Percentiles rank a stretch among this genome's conserved stretches.
Conservation (phyloP, 2,329 filamentous ascomycete species). For the Blastomyces gilchristii region DNA sequence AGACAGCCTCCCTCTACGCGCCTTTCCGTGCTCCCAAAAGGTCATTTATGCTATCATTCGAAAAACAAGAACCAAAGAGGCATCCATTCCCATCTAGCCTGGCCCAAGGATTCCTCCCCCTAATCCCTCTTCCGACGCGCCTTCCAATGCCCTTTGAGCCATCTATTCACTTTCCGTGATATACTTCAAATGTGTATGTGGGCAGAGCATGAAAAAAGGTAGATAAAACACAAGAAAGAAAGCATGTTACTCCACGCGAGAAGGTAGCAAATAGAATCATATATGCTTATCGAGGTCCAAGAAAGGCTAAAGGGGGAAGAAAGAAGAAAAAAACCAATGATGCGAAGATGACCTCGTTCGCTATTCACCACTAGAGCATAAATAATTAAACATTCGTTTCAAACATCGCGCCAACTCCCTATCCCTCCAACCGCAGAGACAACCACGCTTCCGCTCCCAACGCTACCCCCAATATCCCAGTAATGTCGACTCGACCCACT, state of each 20-base stretch:
- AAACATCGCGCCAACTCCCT: conserved; percentile 72
- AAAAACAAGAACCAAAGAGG: too few relatives aligned
- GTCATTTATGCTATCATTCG: too few relatives aligned
- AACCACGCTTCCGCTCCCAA: conserved; percentile 64
- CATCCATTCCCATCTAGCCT: too few relatives aligned
- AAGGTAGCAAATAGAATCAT: background rate
- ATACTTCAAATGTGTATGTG: too few relatives aligned
- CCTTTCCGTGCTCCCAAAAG: too few relatives aligned
- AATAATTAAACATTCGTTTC: background rate
- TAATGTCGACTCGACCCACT: conserved; percentile 71
- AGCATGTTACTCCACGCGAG: background rate
- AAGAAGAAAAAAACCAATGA: background rate
- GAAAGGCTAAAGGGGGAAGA: too few relatives aligned
- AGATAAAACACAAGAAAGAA: background rate
- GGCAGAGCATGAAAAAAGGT: background rate
- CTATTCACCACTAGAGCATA: background rate
- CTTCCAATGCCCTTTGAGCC: background rate
- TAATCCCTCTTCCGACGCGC: background rate
- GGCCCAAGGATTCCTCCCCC: background rate
- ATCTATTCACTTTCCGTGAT: too few relatives aligned
- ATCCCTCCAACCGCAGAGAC: conserved; percentile 57
- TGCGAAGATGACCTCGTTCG: too few relatives aligned
- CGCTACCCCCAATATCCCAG: conserved; percentile 79
- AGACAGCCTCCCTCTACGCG: too few relatives aligned
- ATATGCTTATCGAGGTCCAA: background rate